Base-by-base conservation (phyloP, 2,329 filamentous ascomycete species). In the Phyllosticta ampelicida region DNA sequence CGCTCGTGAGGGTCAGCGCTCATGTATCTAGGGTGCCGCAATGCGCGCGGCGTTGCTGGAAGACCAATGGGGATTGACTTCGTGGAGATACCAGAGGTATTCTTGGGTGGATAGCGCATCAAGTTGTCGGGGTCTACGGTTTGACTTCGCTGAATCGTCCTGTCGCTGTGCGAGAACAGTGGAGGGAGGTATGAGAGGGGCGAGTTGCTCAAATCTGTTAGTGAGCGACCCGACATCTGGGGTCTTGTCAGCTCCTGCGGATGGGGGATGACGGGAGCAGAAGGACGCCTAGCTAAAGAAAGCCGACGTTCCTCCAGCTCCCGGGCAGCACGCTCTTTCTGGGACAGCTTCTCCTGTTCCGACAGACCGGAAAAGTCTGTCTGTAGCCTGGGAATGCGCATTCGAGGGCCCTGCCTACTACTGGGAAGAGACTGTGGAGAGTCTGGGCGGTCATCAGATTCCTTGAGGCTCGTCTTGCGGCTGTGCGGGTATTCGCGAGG, bases 21-120 rank as follows among this genome's bases (percentile, higher is more conserved):
- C 69, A 80, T 79, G 64, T 92, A 84, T 50, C 89, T 84, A 1
- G 83, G 81, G 68, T 95, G 84, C 19, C 87, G 83, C 90, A 96
- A 95, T 1, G 90, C 90, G 74, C 89, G 86, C 28, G 92, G 91
- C 0, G 91, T 96, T 1, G 90, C 89, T 13, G 92, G 90, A n/a
- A 96, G 80, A 0, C 90, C 91, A 55, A 92, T 80, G 5, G 81
- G 79, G 1, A 75, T 75, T 13, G 78, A 78, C 13, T 80, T 76
- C 1, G 78, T 78, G 2, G 76, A 73, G 1, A 74, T 75, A 16
- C 72, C 72, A 8, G 26, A 49, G 11, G 58, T 56, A 26, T 30
- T 21, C 44, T 65, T 67, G 9, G 69, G 68, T 11, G 67, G 67
- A 58, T 74, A 71, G 50, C 69, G 71, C 59, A 69, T 68, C 60